phyloP scores from a whole-genome alignment of 306 rosid genomes.

The Luffa acutangula region DNA sequence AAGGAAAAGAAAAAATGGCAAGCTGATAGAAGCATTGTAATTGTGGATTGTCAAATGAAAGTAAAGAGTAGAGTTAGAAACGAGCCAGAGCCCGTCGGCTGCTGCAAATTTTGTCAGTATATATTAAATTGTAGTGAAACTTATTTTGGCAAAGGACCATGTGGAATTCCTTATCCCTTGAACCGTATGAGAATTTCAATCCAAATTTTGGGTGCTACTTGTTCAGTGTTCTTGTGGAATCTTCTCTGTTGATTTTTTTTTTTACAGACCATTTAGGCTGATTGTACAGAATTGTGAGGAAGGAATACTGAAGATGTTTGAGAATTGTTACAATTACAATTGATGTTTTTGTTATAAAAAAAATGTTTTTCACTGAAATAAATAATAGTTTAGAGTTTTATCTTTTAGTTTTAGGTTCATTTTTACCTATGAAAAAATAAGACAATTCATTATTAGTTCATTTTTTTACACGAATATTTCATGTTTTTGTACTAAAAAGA shows the following conservation, averaged over 20 bases:
- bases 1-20: neutral
- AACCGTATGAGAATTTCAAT: neutral
- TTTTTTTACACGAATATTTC: too few relatives aligned
- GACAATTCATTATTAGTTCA: too few relatives aligned
- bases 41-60: constrained; percentile 3
- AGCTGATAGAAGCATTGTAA: constrained; percentile 1
- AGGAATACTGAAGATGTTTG: neutral
- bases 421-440: too few relatives aligned
- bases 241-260: neutral
- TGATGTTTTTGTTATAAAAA: too few relatives aligned
- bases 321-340: neutral
- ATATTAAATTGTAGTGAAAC: neutral
- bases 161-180: neutral
- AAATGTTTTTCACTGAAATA: too few relatives aligned
- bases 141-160: neutral
- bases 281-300: neutral
- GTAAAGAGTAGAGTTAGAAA: neutral
- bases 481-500: too few relatives aligned
- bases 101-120: constrained; percentile 6
- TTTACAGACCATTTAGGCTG: neutral
- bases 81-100: neutral
- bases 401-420: too few relatives aligned
- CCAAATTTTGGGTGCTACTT: neutral
- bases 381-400: too few relatives aligned
- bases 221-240: neutral